Base-by-base conservation (phyloP, 306 rosid species). In the Glycyrrhiza uralensis region DNA sequence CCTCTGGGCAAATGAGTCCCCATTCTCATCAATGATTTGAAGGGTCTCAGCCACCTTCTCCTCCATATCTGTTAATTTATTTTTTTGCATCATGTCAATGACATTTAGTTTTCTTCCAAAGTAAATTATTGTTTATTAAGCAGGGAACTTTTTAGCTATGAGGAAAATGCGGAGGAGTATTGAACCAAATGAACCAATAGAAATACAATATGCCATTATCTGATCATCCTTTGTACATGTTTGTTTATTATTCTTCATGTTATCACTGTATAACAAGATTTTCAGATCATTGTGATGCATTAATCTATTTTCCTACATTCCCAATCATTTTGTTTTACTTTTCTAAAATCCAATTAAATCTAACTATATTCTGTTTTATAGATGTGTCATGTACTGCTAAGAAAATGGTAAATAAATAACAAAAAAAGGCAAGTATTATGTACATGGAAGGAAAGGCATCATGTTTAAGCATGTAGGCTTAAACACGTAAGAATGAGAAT, bases 1-100 rank as follows among this genome's bases (percentile, higher is more conserved):
- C 80, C 96, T 91, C 79, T 88, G 74, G 14, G 90, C 86, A 78
- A 95, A 91, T 13, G 99, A 83, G 65, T 95, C 99, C 22, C 99
- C 99, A 19, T 77, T 88, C 4, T 82, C 62, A 13, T 95, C 78
- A 35, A 95, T 81, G 82, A 95, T 89, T 77, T 66, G 75, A 47
- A 91, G 96, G 39, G 92, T 78, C 59, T 28, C 74, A 0, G 26
- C 76, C 46, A 88, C 91, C 81, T 76, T 88, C 70, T 89, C 93
- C 83, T 95, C 97, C 99, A 95, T 89, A 72, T 91, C 97, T 95
- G 84, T 80, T 30, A 69, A 73, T 59, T 68, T n/a, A 20, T 69
- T 52, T 15, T 33, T 52, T 35, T 47, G 35, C 79, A 33, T 41
- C 79, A 33, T 41, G 26, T 68, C 45, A 65, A 32, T 51, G 7